These are phyloP conservation scores for Zygoascus flipseniorum DNA, from an alignment of 805 yeast species.

Conservation along the genomic window DNA sequence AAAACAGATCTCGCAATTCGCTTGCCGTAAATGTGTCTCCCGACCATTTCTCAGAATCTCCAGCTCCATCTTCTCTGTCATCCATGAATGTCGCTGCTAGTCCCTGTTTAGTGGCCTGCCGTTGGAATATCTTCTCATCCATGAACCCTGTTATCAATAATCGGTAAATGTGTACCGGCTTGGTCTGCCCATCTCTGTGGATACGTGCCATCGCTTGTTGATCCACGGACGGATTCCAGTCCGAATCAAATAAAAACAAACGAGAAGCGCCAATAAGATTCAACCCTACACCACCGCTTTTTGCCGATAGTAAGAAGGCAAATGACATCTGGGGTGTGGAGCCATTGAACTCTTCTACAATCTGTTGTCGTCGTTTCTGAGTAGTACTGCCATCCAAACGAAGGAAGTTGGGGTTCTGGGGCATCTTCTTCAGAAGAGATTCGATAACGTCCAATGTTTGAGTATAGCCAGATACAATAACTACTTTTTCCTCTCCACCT, in stretches of 20 bases:
- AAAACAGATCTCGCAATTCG: constrained; percentile 70
- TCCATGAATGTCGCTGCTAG: constrained; percentile 61
- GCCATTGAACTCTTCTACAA: constrained; percentile 64
- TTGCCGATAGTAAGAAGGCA: constrained; percentile 74
- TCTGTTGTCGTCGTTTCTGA: constrained; percentile 48
- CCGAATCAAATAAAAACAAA: constrained; percentile 78
- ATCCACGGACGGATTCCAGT: constrained; percentile 95
- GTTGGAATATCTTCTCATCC: constrained; percentile 88
- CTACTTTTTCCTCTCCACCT: constrained; percentile 59
- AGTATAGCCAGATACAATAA: constrained; percentile 80
- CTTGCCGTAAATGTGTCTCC: constrained; percentile 54
- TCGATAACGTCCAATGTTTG: constrained; percentile 77
- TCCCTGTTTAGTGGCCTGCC: constrained; percentile 79
- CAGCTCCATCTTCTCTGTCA: constrained; percentile 9
- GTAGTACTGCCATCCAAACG: constrained; percentile 85
- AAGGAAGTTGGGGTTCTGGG: constrained; percentile 31
- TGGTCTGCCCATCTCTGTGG: constrained; percentile 86
- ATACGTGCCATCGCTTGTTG: constrained; percentile 93
- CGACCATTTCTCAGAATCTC: constrained; percentile 6
- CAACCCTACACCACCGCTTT: constrained; percentile 90
- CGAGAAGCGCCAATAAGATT: constrained; percentile 88
- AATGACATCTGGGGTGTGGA: constrained; percentile 33
- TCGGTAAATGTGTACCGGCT: constrained; percentile 73
- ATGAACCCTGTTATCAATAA: constrained; percentile 80
- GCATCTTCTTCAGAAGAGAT: constrained; percentile 37